Base-by-base conservation (phyloP, 2,329 filamentous ascomycete genomes). In the Fusarium chaquense region DNA sequence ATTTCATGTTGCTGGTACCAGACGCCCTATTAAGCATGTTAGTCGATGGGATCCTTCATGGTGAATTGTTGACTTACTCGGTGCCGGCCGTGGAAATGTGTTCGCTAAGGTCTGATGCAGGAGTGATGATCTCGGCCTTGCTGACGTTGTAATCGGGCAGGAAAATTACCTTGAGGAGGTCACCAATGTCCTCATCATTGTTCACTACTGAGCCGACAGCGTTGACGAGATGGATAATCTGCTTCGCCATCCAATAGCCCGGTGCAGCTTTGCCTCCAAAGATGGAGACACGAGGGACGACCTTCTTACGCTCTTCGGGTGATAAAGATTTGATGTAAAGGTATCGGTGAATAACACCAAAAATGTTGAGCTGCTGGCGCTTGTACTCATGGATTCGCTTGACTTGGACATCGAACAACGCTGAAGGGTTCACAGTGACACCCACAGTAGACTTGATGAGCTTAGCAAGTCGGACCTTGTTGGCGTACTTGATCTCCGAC, bases 341-440 rank as follows among this genome's bases (percentile, higher is more conserved):
- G 80, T 98, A 99, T 53, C 95, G 90, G 80, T 97, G 93, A 73
- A 99, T 98, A 66, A 98, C 93, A 61, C 96, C 96, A 76, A 98
- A 98, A 75, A 99, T 98, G 84, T 99, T 99, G 79, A 99, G 90
- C 82, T 99, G 96, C 82, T 99, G 95, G 63, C 94, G 92, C 87
- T 99, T 99, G 84, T 99, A 99, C 81, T 99, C 96, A 81, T 99
- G 96, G 73, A 99, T 99, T 77, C 96, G 92, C 87, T 99, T 99
- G 75, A 99, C 96, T 78, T 99, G 96, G 13, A 99, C 92, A 78
- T 99, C 96, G 74, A 99, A 99, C 20, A 99, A 86, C 0, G 95
- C 88, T 12, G 91, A 83, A 0, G 96, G 95, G 79, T 97, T 96
- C 78, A 99, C 93, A 6, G 86, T 89, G 59, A 97, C 87, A 32